Evolutionary conservation across 108 stramenopile species (phyloP).

Genomic region (Stephanodiscus triporus): DNA sequence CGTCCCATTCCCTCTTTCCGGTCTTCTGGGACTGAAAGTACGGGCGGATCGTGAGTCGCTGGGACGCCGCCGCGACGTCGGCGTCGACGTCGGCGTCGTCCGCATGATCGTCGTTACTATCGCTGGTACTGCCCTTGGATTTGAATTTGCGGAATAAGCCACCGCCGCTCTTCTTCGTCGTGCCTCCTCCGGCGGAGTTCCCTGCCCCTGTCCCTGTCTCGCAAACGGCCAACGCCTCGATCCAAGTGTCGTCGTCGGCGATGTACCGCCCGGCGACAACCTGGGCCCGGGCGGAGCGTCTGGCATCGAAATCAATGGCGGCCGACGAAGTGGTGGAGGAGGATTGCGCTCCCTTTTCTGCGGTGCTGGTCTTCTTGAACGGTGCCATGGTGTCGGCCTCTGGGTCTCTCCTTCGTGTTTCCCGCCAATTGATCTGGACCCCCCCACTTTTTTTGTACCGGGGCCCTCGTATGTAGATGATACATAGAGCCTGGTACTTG

Average conservation of each 20-base stretch:
- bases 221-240: slow-evolving; percentile 72
- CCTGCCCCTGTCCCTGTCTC: too few relatives aligned
- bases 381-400: slow-evolving; percentile 34
- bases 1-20: slow-evolving; percentile 77
- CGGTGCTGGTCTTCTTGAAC: slow-evolving; percentile 16
- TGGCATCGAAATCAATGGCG: slow-evolving; percentile 51
- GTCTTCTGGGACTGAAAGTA: slow-evolving; percentile 74
- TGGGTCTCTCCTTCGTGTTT: too few relatives aligned
- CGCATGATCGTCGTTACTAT: neutral
- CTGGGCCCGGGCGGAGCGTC: slow-evolving; percentile 66
- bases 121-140: slow-evolving; percentile 16
- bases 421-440: too few relatives aligned
- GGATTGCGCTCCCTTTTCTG: neutral
- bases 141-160: slow-evolving; percentile 44
- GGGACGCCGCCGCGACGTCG: slow-evolving; percentile 33
- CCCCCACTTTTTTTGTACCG: too few relatives aligned
- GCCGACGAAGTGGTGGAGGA: neutral
- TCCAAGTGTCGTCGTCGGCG: slow-evolving; percentile 80
- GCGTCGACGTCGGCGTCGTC: slow-evolving; percentile 18
- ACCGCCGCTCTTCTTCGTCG: slow-evolving; percentile 2
- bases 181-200: slow-evolving; percentile 6
- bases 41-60: slow-evolving; percentile 63
- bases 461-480: too few relatives aligned
- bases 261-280: slow-evolving; percentile 39
- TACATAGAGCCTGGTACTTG: too few relatives aligned